Evolutionary conservation across 805 yeast species (phyloP), one percentile per base, ranked within the genome.

Genomic region (Starmera dryadoides): DNA sequence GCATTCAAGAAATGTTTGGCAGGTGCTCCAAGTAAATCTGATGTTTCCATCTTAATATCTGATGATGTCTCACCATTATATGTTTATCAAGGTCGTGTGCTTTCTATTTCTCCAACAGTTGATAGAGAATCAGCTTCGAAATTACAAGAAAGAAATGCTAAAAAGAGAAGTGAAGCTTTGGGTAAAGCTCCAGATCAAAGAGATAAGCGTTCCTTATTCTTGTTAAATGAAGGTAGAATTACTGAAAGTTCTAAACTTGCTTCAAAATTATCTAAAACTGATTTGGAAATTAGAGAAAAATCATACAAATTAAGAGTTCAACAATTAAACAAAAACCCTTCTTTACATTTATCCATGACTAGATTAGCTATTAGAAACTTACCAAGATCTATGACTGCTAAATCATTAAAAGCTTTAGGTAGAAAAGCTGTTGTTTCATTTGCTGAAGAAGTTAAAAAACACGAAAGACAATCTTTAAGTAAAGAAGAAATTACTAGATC

Each of bases 401-500:
- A 86, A 60, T 80, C 94, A 0, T 68, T 93, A 51, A 93, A 93
- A 56, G 95, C 94, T 1, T 69, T 93, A 36, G 97, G 94, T 30
- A 81, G 98, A 61, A 86, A 86, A 58, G 97, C 96, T 1, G 86
- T 93, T 42, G 96, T 93, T 18, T 83, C 83, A 52, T 93, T 91
- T 65, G 97, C 98, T 12, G 84, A 77, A 17, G 96, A 91, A 57
- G 96, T 86, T 6, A 81, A 75, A 51, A 73, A 77, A 31, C 79
- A 68, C 4, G 61, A 66, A 40, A 79, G 98, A 64, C 95, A 86
- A 51, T 84, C 95, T 8, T 68, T 93, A 40, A 81, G 87, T 29
- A 86, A 86, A 60, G 98, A 93, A 60, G 98, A 93, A 65, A 63
- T 84, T 17, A 71, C 68, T 39, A 77, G 98, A 55, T 88, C 98